A percentile compares a stretch with the other conserved stretches of the same genome.
These are phyloP conservation scores for Tripterygium wilfordii DNA, from an alignment of 177 flowering plant genomes.

Conservation along the genomic window DNA sequence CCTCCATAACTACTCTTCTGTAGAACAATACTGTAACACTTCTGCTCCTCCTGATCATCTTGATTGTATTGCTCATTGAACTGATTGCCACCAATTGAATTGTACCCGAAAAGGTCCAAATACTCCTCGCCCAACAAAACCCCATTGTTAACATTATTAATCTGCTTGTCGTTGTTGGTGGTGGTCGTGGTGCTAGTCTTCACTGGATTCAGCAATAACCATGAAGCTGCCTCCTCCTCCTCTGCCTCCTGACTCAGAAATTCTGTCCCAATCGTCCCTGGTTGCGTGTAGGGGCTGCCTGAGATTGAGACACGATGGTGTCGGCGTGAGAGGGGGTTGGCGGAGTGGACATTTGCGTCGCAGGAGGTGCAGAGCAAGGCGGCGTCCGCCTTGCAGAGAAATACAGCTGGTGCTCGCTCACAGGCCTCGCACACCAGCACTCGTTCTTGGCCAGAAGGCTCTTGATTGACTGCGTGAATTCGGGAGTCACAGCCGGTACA, in stretches of 20 bases:
- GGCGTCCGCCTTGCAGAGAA: constrained; percentile 85
- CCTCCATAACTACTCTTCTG: constrained; percentile 35
- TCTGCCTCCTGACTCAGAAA: constrained; percentile 21
- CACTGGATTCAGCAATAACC: constrained; percentile 60
- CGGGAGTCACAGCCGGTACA: constrained; percentile 50
- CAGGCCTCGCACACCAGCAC: constrained; percentile 82
- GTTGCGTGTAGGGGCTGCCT: constrained; percentile 25
- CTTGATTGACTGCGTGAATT: constrained; percentile 43
- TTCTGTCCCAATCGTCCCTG: constrained; percentile 12
- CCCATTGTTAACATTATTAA: constrained; percentile 30
- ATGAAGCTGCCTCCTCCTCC: constrained; percentile 71
- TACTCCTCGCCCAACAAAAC: constrained; percentile 58
- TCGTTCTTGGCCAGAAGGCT: constrained; percentile 62
- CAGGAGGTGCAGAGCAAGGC: constrained; percentile 74
- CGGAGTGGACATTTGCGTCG: constrained; percentile 80
- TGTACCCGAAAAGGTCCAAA: constrained; percentile 67
- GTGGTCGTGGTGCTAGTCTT: too few species aligned
- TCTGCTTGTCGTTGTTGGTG: constrained; percentile 19
- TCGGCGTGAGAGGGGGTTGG: constrained; percentile 82
- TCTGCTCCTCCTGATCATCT: too few species aligned
- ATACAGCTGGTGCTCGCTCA: constrained; percentile 71
- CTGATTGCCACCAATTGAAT: constrained; percentile 34
- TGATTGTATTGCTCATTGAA: constrained; percentile 21
- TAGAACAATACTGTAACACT: too few species aligned
- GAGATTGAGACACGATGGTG: constrained; percentile 76